phyloP scores from a whole-genome alignment of 2,329 filamentous ascomycete species.

The Nemania bipapillata region DNA sequence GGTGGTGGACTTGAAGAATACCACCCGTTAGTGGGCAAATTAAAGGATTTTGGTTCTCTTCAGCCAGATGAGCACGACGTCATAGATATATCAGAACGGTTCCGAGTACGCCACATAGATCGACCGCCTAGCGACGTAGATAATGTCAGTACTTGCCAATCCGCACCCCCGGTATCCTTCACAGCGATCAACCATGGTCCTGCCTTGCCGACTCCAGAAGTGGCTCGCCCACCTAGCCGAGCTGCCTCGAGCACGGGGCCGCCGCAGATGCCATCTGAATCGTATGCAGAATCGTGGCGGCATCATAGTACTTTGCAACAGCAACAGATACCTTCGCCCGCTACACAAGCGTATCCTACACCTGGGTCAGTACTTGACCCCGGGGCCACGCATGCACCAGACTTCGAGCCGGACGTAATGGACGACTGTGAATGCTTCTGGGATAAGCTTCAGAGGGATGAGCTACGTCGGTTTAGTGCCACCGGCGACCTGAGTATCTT shows the following conservation, averaged over 20 bases:
- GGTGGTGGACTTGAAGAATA: constrained; percentile 68
- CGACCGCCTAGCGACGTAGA: constrained; percentile 48
- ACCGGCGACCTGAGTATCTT: constrained; percentile 47
- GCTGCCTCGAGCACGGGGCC: constrained; percentile 4
- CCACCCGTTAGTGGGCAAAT: constrained; percentile 54
- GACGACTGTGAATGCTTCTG: constrained; percentile 39
- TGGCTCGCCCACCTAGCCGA: constrained; percentile 27
- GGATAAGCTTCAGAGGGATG: constrained; percentile 42
- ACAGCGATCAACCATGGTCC: constrained; percentile 55
- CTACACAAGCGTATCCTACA: constrained; percentile 37
- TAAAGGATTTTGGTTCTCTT: constrained; percentile 60
- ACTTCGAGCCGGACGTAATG: constrained; percentile 25
- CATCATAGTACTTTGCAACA: constrained; percentile 38
- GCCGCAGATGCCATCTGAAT: constrained; percentile 35
- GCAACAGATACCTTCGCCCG: constrained; percentile 18
- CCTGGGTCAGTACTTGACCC: constrained; percentile 38
- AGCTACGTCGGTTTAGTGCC: constrained; percentile 41
- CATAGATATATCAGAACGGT: constrained; percentile 45
- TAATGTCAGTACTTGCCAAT: constrained; percentile 40
- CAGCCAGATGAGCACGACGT: constrained; percentile 51
- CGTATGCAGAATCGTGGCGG: constrained; percentile 40
- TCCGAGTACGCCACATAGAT: constrained; percentile 51
- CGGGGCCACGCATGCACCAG: constrained; percentile 29
- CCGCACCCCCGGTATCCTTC: constrained; percentile 52
- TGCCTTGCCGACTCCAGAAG: constrained; percentile 35